Percentiles rank a stretch among this genome's conserved stretches.
Evolutionary conservation across 768 basidiomycete species (phyloP).

Genomic region (Russula lepida): DNA sequence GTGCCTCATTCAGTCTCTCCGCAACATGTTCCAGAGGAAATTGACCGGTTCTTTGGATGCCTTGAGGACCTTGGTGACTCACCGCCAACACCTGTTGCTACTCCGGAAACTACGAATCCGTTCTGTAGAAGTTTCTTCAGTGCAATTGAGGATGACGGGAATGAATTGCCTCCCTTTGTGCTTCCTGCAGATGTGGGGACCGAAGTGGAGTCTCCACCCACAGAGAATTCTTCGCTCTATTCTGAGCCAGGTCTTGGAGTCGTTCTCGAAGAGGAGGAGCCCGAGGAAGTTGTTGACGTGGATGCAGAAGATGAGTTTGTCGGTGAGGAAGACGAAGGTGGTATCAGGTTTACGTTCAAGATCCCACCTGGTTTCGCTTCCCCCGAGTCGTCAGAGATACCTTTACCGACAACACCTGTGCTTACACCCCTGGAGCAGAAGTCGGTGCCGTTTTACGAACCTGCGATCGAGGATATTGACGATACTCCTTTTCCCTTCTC

Average conservation of each 20-base stretch:
- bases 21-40: constrained; percentile 35
- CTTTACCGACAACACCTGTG: constrained; percentile 13
- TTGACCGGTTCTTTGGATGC: constrained; percentile 75
- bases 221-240: constrained; percentile 31
- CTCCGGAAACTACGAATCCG: constrained; percentile 40
- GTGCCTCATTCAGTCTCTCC: constrained; percentile 12
- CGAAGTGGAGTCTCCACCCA: constrained; percentile 23
- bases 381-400: constrained; percentile 20
- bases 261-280: constrained; percentile 42
- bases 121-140: constrained; percentile 47
- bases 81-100: constrained; percentile 32
- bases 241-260: constrained; percentile 29
- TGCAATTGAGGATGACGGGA: constrained; percentile 37
- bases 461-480: constrained; percentile 22
- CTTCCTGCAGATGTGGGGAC: constrained; percentile 39
- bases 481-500: constrained; percentile 21
- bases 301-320: constrained; percentile 42
- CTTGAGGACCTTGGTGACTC: constrained; percentile 44
- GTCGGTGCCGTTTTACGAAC: constrained; percentile 12
- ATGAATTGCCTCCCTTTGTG: constrained; percentile 43
- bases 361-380: constrained; percentile 38
- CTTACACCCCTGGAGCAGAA: constrained; percentile 16
- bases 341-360: constrained; percentile 67
- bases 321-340: constrained; percentile 51
- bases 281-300: constrained; percentile 21